Base-by-base conservation (phyloP, 2,329 filamentous ascomycete species). In the Chalaropsis ovoidea region DNA sequence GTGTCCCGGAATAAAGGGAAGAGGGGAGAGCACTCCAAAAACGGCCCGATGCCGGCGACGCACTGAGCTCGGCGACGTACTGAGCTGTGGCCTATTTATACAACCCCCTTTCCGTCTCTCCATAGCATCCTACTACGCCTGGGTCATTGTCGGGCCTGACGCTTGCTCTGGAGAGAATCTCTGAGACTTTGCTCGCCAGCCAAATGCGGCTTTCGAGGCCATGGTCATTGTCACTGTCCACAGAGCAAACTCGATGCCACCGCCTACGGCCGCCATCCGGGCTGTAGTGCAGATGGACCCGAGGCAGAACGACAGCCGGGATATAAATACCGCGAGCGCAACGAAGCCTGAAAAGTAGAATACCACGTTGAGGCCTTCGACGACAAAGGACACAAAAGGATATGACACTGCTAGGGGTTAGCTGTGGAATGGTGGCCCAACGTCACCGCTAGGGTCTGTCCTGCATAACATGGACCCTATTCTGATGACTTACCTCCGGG, bases 291-390 rank as follows among this genome's bases (percentile, higher is more conserved):
- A 86, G 31, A 85, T 80, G 45, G 75, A 76, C 52, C 83, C 83
- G 35, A 77, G 76, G 74, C 83, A 86, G 75, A 83, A 82, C 65
- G 80, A 73, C 62, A 86, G 75, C 63, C 75, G 75, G 71, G 77
- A 75, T 69, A 86, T 78, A 74, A 84, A 85, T 68, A 81, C 77
- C 54, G 81, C 76, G 22, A 85, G 77, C 10, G 81, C 81, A 70
- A 84, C 77, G 74, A 85, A 85, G 65, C 82, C 82, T 22, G 78
- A 76, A 72, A 86, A 82, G 75, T 83, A 84, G 71, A 85, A 80
- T 65, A 84, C 68, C 3, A 78, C 75, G 72, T 84, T 85, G 70
- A 77, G 65, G 42, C 75, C 70, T 69, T 85, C 82, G 67, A 84
- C 69, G 31, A 73, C 76, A 42, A 85, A 71, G 52, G 77, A 75